Conservation (phyloP, 352 stramenopile genomes). For the Phytophthora rubi region DNA sequence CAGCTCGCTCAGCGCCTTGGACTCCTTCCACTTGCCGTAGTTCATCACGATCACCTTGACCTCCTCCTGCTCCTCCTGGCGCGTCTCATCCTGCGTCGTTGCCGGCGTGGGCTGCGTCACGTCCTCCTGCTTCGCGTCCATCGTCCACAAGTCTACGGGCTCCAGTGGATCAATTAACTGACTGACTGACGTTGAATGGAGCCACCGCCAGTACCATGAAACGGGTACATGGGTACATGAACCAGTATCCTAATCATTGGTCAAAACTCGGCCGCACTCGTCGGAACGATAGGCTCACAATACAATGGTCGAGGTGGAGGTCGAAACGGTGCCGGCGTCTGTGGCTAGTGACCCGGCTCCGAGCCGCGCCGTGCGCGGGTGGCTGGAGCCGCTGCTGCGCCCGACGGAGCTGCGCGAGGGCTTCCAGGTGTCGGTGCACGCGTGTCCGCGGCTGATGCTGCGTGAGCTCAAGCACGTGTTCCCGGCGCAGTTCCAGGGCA, state of each 20-base stretch:
- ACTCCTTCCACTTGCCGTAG: constrained; percentile 89
- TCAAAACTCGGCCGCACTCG: constrained; percentile 2
- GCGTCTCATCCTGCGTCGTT: too few species aligned
- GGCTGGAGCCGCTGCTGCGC: constrained; percentile 50
- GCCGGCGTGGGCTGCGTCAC: too few species aligned
- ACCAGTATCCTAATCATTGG: neutral
- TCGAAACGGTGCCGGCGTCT: neutral
- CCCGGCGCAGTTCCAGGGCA: constrained; percentile 53
- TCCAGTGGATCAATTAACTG: too few species aligned
- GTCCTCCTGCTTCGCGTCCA: too few species aligned
- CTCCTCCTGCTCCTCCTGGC: constrained; percentile 47
- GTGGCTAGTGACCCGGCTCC: neutral
- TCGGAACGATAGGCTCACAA: constrained; percentile 7
- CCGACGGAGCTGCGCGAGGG: constrained; percentile 65
- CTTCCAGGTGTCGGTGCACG: constrained; percentile 86
- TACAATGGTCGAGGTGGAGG: constrained; percentile 18
- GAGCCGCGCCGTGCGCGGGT: constrained; percentile 24
- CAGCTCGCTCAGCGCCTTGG: constrained; percentile 64
- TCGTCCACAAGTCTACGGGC: too few species aligned
- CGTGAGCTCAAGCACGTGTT: constrained; percentile 88
- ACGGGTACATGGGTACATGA: too few species aligned
- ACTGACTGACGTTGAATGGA: too few species aligned
- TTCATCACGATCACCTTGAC: constrained; percentile 89
- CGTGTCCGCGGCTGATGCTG: constrained; percentile 70
- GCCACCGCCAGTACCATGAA: too few species aligned